Evolutionary conservation across 164 flowering plant species (phyloP).

Genomic region (Kalanchoe fedtschenkoi): DNA sequence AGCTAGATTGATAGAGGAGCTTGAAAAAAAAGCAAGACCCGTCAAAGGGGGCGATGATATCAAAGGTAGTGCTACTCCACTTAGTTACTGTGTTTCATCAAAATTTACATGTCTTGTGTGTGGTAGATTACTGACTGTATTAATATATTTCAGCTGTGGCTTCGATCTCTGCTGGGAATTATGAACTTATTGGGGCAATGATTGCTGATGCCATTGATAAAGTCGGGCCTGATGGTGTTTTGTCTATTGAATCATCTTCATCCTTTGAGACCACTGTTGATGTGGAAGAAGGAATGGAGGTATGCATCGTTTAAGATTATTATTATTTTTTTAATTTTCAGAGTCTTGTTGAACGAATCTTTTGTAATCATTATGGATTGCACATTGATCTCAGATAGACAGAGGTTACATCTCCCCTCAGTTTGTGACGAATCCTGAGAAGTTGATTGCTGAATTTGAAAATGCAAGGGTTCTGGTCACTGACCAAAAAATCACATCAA

Average conservation of each 20-base stretch:
- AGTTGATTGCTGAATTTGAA: constrained; percentile 76
- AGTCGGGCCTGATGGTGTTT: constrained; percentile 97
- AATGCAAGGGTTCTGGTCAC: constrained; percentile 86
- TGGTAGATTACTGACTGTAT: neutral
- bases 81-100: neutral
- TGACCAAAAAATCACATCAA: constrained; percentile 80
- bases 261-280: constrained; percentile 97
- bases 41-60: constrained; percentile 85
- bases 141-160: constrained; percentile 60
- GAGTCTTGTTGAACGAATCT: neutral
- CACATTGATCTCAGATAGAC: constrained; percentile 53
- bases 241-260: constrained; percentile 96
- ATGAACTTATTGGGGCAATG: constrained; percentile 83
- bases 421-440: constrained; percentile 89
- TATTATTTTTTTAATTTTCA: neutral
- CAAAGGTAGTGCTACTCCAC: constrained; percentile 43
- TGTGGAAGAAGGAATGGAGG: constrained; percentile 99
- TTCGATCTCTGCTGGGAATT: constrained; percentile 92
- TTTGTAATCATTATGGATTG: neutral
- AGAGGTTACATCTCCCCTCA: constrained; percentile 98
- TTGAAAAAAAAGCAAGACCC: constrained; percentile 82
- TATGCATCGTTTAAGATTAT: constrained; percentile 16
- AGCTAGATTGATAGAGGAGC: constrained; percentile 50
- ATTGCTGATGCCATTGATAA: constrained; percentile 98
- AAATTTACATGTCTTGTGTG: neutral